Conservation (phyloP, 1,284 basidiomycete genomes). For the Ganoderma multipileum region DNA sequence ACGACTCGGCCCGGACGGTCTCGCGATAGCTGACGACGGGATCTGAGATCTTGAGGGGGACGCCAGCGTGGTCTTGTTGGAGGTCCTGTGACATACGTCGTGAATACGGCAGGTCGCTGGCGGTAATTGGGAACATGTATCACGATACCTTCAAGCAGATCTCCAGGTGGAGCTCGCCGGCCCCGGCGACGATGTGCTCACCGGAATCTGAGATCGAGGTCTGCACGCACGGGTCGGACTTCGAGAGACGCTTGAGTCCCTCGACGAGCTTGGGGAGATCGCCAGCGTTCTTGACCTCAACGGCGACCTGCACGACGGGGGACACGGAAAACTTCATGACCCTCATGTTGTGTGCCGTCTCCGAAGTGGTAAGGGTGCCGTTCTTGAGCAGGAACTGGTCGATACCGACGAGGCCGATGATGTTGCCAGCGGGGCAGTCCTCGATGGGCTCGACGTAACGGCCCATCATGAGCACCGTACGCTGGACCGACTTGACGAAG, state of each 20-base stretch:
- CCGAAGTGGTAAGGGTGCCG: conserved; percentile 96
- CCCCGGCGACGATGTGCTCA: conserved; percentile 99
- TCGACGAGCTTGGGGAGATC: conserved; percentile 99
- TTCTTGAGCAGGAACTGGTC: conserved; percentile 98
- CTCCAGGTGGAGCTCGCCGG: conserved; percentile 98
- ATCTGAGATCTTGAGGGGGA: conserved; percentile 98
- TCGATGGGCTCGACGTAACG: too few relatives aligned
- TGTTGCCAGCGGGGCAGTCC: too few relatives aligned
- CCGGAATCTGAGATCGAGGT: conserved; percentile 93
- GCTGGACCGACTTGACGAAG: too few relatives aligned
- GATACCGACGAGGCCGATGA: too few relatives aligned
- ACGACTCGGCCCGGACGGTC: conserved; percentile 96
- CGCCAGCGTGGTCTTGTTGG: conserved; percentile 99
- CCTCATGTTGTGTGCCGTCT: conserved; percentile 99
- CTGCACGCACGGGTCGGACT: conserved; percentile 99
- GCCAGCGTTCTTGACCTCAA: conserved; percentile 99
- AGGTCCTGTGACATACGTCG: conserved; percentile 68
- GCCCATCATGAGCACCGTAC: too few relatives aligned
- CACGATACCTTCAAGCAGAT: conserved; percentile 92
- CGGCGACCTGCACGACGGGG: conserved; percentile 98
- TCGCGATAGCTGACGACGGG: conserved; percentile 99
- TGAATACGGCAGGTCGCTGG: neutral
- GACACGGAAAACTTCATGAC: conserved; percentile 99
- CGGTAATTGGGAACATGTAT: neutral
- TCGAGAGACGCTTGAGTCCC: conserved; percentile 99